Evolutionary conservation across 202 grass and related monocot genomes (phyloP), one percentile per base, ranked within the genome.

Genomic region (Setaria viridis): DNA sequence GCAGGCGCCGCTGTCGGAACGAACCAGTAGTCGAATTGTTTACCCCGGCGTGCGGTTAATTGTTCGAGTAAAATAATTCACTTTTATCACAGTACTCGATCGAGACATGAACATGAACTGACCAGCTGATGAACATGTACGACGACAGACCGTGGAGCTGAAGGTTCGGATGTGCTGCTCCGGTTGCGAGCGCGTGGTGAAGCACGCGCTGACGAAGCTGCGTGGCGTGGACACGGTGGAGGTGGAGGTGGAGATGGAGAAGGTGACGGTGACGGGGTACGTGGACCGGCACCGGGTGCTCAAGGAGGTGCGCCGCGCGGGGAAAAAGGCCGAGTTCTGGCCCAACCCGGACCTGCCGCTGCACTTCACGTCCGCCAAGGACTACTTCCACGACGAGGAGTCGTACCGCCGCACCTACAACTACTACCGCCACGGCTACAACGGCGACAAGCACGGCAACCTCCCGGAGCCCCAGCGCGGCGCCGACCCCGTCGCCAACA

Each of bases 281-380:
- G 86, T 99, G 58, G 96, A 99, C 62, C 88, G 91, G 4, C 89
- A 94, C 56, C 88, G 87, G 49, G 81, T 99, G 85, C 88, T 99
- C 29, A 99, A 96, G 82, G 90, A 99, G 88, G 96, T 99, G 15
- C 87, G 96, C 0, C 93, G 96, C 5, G 85, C 90, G 1, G 96
- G 96, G 37, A 99, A 99, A 85, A 95, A 92, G 87, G 96, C 96
- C 2, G 96, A 99, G 87, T 99, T 96, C 88, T 96, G 96, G 96
- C 96, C 96, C 2, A 98, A 98, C 91, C 92, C 95, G 0, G 90
- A 83, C 85, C 82, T 85, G 32, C 96, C 96, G 7, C 80, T 96
- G 39, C 76, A 96, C 83, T 99, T 99, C 96, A 99, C 96, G 47
- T 78, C 68, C 46, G 82, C 92, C 39, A 91, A 91, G 73, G 30